Evolutionary conservation across 495 filamentous ascomycete species (phyloP).

Genomic region (Gamarada debralockiae): DNA sequence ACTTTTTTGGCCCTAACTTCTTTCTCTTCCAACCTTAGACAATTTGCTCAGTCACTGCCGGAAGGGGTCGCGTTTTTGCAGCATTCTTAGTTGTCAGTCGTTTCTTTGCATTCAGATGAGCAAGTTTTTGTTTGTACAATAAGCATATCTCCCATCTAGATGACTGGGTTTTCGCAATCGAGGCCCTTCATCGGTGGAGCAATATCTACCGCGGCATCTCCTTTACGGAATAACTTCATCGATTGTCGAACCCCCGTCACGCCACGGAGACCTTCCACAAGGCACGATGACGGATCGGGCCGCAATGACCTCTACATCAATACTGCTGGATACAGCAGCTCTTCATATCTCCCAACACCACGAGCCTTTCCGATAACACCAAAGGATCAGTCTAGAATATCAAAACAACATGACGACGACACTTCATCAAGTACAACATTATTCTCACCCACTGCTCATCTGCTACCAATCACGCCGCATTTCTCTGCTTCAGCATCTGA

Average conservation of each 20-base stretch:
- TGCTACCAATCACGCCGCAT: conserved; percentile 14
- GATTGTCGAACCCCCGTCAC: conserved; percentile 27
- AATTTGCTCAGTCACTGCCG: conserved; percentile 13
- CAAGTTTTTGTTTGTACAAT: not conserved
- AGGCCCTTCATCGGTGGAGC: conserved; percentile 21
- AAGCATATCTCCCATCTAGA: conserved; percentile 3
- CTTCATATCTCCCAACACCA: conserved; percentile 13
- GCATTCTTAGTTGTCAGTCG: not conserved
- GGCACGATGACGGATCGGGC: too few species aligned
- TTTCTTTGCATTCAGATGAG: not conserved
- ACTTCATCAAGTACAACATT: conserved; percentile 19
- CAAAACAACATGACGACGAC: conserved; percentile 7
- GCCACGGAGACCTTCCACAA: conserved; percentile 11
- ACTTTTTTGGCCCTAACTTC: not conserved
- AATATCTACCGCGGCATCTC: conserved; percentile 30
- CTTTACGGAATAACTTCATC: conserved; percentile 22
- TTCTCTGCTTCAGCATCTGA: conserved; percentile 5
- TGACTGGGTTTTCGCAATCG: conserved; percentile 16
- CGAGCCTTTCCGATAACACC: conserved; percentile 8
- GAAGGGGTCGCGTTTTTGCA: too few species aligned
- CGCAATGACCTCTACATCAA: conserved; percentile 11
- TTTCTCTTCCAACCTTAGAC: not conserved
- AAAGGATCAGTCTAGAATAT: conserved; percentile 1
- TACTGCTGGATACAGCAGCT: conserved; percentile 12
- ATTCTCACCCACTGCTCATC: conserved; percentile 11